Conservation (phyloP, 2,329 filamentous ascomycete species). For the Colletotrichum sp. region DNA sequence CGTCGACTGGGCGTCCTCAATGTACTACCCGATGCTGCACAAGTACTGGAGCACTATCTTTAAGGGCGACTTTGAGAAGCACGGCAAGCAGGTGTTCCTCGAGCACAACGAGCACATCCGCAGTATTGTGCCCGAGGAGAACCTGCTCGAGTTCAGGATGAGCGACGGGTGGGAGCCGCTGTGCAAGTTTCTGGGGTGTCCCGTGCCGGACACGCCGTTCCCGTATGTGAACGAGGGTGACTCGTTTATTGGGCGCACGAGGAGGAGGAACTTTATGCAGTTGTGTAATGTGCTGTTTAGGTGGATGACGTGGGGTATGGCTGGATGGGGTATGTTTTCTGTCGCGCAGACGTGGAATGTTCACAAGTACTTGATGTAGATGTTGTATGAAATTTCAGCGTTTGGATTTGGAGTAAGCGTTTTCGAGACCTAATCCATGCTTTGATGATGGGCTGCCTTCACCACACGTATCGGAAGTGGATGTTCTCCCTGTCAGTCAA, state of each 20-base stretch:
- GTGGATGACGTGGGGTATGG: not conserved
- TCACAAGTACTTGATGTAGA: not conserved
- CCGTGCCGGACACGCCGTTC: constrained; percentile 37
- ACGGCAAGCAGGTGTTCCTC: constrained; percentile 29
- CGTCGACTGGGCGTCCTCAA: constrained; percentile 66
- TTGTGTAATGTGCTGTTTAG: not conserved
- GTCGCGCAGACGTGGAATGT: not conserved
- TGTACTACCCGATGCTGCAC: constrained; percentile 74
- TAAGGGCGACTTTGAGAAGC: constrained; percentile 62
- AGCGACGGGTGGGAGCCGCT: constrained; percentile 48
- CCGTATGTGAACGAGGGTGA: constrained; percentile 34
- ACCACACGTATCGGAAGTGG: not conserved
- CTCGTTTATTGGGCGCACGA: not conserved
- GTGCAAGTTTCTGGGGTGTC: constrained; percentile 43
- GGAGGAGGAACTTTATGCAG: not conserved
- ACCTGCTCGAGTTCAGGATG: constrained; percentile 12
- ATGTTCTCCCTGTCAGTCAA: not conserved
- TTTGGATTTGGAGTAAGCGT: not conserved
- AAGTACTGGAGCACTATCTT: constrained; percentile 75
- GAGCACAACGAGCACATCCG: constrained; percentile 9
- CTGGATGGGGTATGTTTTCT: not conserved
- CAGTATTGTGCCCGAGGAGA: not conserved
- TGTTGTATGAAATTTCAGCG: not conserved
- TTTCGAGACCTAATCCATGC: not conserved
- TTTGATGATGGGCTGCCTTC: not conserved